phyloP scores from a whole-genome alignment of 1,284 basidiomycete genomes.

The Lentinula novae-zelandiae region DNA sequence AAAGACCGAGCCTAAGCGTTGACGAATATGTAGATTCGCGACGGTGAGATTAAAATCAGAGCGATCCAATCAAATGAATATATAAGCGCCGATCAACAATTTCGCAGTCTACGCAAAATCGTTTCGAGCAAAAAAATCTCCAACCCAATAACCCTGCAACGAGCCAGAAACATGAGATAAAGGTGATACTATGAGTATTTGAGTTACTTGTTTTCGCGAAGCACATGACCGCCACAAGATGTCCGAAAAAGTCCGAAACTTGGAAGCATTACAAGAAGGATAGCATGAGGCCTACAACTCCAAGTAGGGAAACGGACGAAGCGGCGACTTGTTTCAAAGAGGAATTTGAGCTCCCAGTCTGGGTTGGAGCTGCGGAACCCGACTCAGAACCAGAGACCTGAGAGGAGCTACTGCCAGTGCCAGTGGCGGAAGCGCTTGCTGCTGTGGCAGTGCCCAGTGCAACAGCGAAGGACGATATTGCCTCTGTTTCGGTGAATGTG shows the following conservation, averaged over 20 bases:
- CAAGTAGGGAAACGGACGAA: background rate
- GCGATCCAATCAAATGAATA: too few species aligned
- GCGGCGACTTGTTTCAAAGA: background rate
- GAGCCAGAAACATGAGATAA: too few species aligned
- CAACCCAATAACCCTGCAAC: too few species aligned
- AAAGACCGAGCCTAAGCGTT: background rate
- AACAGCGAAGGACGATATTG: slow-evolving; percentile 18
- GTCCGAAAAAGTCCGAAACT: background rate
- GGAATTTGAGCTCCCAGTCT: background rate
- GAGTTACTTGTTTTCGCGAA: background rate
- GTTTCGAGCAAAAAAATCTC: too few species aligned
- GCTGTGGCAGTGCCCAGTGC: slow-evolving; percentile 13
- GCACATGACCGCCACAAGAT: background rate
- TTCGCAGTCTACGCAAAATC: too few species aligned
- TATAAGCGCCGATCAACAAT: too few species aligned
- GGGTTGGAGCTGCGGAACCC: background rate
- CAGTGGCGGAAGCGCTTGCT: background rate
- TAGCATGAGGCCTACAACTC: background rate
- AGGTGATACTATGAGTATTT: too few species aligned
- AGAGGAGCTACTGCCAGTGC: background rate
- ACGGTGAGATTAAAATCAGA: too few species aligned
- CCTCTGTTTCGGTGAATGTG: slow-evolving; percentile 16
- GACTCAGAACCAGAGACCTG: slow-evolving; percentile 2
- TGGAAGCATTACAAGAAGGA: background rate
- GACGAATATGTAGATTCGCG: background rate